phyloP scores from a whole-genome alignment of 2,329 filamentous ascomycete species.

The Sporothrix humicola region DNA sequence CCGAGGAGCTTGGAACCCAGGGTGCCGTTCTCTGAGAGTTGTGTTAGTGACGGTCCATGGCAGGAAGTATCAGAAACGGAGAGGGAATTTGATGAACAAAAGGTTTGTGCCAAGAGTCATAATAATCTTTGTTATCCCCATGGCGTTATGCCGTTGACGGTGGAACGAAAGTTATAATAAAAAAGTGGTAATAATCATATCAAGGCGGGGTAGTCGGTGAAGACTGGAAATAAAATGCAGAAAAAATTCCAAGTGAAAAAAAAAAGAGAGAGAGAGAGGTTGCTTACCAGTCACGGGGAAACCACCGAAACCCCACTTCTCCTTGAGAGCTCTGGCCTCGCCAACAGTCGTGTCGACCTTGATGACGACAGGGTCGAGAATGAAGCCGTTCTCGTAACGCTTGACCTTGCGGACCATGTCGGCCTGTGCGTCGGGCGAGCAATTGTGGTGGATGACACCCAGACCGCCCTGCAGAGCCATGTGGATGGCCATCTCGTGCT shows the following conservation, averaged over 20 bases:
- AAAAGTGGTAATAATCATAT: conserved; percentile 80
- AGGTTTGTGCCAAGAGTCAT: conserved; percentile 40
- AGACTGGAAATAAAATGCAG: conserved; percentile 43
- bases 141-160: conserved; percentile 85
- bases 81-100: not conserved
- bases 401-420: conserved; percentile 99
- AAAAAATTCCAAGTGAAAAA: conserved; percentile 31
- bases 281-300: conserved; percentile 97
- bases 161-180: conserved; percentile 99
- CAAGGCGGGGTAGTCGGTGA: conserved; percentile 31
- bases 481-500: conserved; percentile 99
- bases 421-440: conserved; percentile 93
- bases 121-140: conserved; percentile 70
- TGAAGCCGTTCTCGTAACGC: conserved; percentile 99
- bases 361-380: conserved; percentile 92
- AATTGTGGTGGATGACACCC: conserved; percentile 99
- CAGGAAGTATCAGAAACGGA: conserved; percentile 29
- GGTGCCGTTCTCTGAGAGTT: conserved; percentile 77
- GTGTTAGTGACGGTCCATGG: conserved; percentile 47
- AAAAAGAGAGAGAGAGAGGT: conserved; percentile 32
- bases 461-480: conserved; percentile 88
- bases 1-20: conserved; percentile 95
- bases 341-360: conserved; percentile 84
- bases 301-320: conserved; percentile 98
- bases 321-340: conserved; percentile 90